A percentile compares a stretch with the other conserved stretches of the same genome.
These are phyloP conservation scores for Peziza echinospora DNA, from an alignment of 495 filamentous ascomycete species.

Conservation along the genomic window DNA sequence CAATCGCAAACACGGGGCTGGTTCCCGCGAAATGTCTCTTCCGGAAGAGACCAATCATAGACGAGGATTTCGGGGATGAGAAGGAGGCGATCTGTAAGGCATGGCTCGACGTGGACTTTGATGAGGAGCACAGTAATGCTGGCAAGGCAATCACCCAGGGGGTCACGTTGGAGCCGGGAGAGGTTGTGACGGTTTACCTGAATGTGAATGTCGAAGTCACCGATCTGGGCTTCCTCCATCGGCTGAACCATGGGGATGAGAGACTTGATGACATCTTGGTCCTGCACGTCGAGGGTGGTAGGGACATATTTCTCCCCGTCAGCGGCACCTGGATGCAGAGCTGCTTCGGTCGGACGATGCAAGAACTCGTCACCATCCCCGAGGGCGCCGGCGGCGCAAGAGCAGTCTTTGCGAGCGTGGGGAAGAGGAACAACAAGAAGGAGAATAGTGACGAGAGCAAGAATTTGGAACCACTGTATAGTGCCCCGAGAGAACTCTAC, in stretches of 20 bases:
- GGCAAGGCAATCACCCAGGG: background rate
- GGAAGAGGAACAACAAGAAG: constrained; percentile 3
- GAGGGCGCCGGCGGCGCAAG: constrained; percentile 40
- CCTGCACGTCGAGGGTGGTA: constrained; percentile 61
- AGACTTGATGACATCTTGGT: constrained; percentile 71
- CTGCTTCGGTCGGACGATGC: constrained; percentile 60
- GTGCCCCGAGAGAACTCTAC: constrained; percentile 68
- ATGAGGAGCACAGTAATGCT: background rate
- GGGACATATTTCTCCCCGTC: constrained; percentile 80
- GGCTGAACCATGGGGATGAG: constrained; percentile 44
- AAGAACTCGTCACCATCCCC: constrained; percentile 64
- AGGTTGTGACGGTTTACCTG: constrained; percentile 48
- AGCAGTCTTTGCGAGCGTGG: constrained; percentile 13
- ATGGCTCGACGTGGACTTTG: constrained; percentile 11
- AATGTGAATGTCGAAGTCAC: constrained; percentile 33
- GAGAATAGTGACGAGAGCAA: constrained; percentile 7
- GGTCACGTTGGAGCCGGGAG: constrained; percentile 57
- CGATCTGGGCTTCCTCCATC: constrained; percentile 37
- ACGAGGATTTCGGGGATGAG: constrained; percentile 23
- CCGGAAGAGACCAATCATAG: constrained; percentile 38
- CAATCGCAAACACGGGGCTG: constrained; percentile 76
- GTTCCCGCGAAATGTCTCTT: constrained; percentile 57
- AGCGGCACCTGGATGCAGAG: constrained; percentile 58
- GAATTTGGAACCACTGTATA: constrained; percentile 36
- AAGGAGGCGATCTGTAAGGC: constrained; percentile 11